phyloP scores from a whole-genome alignment of 179 eudicot genomes.

The Corrigiola litoralis region DNA sequence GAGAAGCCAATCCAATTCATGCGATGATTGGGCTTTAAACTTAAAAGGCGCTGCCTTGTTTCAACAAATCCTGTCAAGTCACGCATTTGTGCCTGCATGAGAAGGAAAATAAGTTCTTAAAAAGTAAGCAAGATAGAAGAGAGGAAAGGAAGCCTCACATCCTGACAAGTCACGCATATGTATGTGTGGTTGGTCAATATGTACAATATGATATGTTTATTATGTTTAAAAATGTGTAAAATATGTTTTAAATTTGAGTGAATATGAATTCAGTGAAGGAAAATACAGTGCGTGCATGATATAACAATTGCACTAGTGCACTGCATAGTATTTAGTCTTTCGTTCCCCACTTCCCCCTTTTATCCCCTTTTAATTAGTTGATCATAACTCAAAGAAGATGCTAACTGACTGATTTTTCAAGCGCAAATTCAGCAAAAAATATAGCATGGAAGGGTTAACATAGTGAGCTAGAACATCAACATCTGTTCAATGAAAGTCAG shows the following conservation, averaged over 20 bases:
- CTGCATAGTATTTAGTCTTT: no score
- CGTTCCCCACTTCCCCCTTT: background rate
- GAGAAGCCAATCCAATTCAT: slow-evolving; percentile 99
- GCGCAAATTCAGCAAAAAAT: no score
- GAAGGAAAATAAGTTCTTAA: background rate
- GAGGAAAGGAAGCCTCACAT: background rate
- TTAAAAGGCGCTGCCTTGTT: slow-evolving; percentile 93
- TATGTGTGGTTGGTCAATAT: no score
- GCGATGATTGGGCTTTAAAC: slow-evolving; percentile 96
- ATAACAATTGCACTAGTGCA: no score
- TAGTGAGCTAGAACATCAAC: no score
- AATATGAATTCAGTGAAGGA: no score
- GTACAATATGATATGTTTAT: no score
- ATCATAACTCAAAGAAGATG: background rate
- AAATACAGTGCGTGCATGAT: no score
- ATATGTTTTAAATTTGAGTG: no score
- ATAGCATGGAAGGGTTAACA: no score
- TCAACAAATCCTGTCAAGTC: slow-evolving; percentile 95
- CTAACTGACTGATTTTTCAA: background rate
- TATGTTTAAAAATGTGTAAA: no score
- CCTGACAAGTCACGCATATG: no score
- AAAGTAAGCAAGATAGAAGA: background rate
- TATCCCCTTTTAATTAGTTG: background rate
- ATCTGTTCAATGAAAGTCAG: background rate
- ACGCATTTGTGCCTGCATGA: slow-evolving; percentile 93